Conservation (phyloP, 441 rosid species). For the Erysimum pusillum region DNA sequence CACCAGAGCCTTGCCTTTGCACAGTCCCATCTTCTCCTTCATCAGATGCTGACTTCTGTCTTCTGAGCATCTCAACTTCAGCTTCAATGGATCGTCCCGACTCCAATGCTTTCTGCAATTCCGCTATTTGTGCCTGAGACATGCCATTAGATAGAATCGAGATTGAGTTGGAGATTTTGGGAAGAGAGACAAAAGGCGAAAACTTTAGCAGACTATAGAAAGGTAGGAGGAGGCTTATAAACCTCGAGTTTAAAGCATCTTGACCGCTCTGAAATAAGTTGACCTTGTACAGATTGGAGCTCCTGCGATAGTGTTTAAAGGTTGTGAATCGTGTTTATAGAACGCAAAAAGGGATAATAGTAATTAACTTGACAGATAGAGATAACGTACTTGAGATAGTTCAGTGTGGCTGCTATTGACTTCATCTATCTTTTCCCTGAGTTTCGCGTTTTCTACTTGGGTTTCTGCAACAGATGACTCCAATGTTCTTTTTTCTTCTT, state of each 20-base stretch:
- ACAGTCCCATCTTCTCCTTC: conserved; percentile 62
- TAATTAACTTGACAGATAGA: conserved; percentile 7
- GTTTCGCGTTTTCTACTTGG: conserved; percentile 65
- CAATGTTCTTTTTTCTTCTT: conserved; percentile 73
- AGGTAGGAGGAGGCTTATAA: conserved; percentile 12
- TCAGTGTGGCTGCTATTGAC: conserved; percentile 70
- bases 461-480: conserved; percentile 67
- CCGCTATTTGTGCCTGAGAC: conserved; percentile 88
- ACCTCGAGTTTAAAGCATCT: conserved; percentile 99
- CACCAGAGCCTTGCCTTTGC: conserved; percentile 81
- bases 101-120: conserved; percentile 83
- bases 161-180: conserved; percentile 11
- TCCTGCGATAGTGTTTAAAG: conserved; percentile 55
- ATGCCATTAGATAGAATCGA: conserved; percentile 10
- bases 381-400: conserved; percentile 68
- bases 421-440: conserved; percentile 80
- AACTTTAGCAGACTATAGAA: conserved; percentile 18
- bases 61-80: conserved; percentile 82
- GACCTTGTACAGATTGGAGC: conserved; percentile 89
- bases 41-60: conserved; percentile 74
- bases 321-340: conserved; percentile 10
- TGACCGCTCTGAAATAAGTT: conserved; percentile 88
- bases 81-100: conserved; percentile 75
- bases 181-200: not conserved
- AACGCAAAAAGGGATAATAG: not conserved